A percentile compares a stretch with the other conserved stretches of the same genome.
Conservation (phyloP, 192 early-diverging fungal species). For the Endogone sp. region DNA sequence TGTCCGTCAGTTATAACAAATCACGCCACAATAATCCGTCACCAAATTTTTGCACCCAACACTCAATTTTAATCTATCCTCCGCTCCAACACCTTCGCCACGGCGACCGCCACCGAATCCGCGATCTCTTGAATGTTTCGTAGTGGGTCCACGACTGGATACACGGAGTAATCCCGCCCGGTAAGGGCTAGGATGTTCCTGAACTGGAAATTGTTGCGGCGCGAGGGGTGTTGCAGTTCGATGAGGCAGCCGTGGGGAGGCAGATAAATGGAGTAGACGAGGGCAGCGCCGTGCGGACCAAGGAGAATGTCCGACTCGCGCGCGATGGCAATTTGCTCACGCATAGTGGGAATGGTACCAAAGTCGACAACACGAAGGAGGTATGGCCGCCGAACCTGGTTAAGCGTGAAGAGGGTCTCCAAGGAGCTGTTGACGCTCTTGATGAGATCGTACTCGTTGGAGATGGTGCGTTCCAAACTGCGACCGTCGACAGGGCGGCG, state of each 20-base stretch:
- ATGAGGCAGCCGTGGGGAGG: slow-evolving; percentile 6
- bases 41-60: no score
- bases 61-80: background rate
- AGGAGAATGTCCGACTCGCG: slow-evolving; percentile 15
- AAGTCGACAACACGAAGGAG: slow-evolving; percentile 5
- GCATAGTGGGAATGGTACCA: slow-evolving; percentile 8
- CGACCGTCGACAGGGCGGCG: background rate
- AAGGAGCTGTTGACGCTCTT: background rate
- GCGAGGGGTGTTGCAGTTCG: slow-evolving; percentile 15
- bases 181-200: slow-evolving; percentile 5
- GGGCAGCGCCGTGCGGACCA: slow-evolving; percentile 8
- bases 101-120: background rate
- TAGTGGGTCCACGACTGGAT: background rate
- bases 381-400: background rate
- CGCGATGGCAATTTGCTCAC: slow-evolving; percentile 11
- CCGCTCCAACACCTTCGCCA: background rate
- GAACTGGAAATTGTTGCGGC: slow-evolving; percentile 14
- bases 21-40: no score
- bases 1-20: no score
- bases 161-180: background rate
- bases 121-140: background rate
- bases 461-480: slow-evolving; percentile 3
- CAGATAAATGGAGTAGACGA: slow-evolving; percentile 8
- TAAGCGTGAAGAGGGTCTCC: background rate
- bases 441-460: slow-evolving; percentile 5